Conservation (phyloP, 2,329 filamentous ascomycete genomes). For the Microdochium paspali region DNA sequence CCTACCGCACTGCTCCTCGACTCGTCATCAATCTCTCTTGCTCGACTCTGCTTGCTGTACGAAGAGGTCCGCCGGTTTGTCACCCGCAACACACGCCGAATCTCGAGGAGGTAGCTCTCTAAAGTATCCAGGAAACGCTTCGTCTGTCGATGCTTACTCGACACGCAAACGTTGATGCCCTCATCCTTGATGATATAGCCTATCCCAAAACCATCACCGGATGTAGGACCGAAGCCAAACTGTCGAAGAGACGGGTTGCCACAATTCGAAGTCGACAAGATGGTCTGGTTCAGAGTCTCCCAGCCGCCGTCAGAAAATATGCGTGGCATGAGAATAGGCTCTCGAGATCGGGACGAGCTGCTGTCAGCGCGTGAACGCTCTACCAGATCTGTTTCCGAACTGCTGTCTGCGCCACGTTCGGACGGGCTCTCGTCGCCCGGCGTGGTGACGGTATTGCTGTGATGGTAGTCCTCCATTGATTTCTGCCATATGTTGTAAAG, state of each 20-base stretch:
- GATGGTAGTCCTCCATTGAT: constrained; percentile 63
- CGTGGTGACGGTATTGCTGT: constrained; percentile 43
- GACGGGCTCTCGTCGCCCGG: constrained; percentile 56
- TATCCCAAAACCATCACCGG: constrained; percentile 90
- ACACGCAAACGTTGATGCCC: constrained; percentile 80
- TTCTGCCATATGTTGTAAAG: constrained; percentile 94
- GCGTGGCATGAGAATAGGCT: constrained; percentile 52
- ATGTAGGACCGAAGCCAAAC: constrained; percentile 93
- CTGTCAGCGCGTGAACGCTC: constrained; percentile 46
- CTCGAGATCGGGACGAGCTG: constrained; percentile 35
- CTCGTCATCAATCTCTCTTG: constrained; percentile 40
- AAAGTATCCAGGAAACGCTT: constrained; percentile 81
- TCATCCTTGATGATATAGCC: constrained; percentile 99
- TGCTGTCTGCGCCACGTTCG: constrained; percentile 38
- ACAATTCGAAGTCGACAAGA: constrained; percentile 96
- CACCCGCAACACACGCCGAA: constrained; percentile 72
- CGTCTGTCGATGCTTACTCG: constrained; percentile 90
- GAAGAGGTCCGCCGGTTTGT: constrained; percentile 38
- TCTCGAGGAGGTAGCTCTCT: constrained; percentile 84
- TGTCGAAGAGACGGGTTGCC: constrained; percentile 91
- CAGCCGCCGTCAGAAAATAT: constrained; percentile 85
- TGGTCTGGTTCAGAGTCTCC: constrained; percentile 92
- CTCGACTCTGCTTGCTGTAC: constrained; percentile 34
- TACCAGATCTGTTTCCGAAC: constrained; percentile 40
- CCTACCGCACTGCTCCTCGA: neutral